Percentiles rank a stretch among this genome's conserved stretches.
Evolutionary conservation across 345 rosid genomes (phyloP).

Genomic region (Aquilaria malaccensis): DNA sequence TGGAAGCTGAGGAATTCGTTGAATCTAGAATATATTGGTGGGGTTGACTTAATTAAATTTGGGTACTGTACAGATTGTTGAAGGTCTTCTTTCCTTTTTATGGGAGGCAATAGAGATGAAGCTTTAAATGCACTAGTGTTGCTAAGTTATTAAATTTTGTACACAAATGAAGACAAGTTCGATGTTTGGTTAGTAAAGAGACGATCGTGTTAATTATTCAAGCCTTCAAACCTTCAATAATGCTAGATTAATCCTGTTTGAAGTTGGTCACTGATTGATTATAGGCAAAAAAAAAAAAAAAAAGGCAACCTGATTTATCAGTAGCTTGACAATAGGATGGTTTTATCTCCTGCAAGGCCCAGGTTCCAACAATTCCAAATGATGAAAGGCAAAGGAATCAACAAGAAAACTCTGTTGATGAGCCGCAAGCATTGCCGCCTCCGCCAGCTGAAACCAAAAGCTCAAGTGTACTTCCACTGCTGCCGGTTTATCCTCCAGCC

Average conservation of each 20-base stretch:
- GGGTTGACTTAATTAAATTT: background rate
- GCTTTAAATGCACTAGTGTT: background rate
- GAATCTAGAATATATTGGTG: background rate
- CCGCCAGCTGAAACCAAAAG: slow-evolving; percentile 23
- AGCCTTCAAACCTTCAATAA: too few species aligned
- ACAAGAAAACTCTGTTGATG: slow-evolving; percentile 30
- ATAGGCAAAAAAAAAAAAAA: too few species aligned
- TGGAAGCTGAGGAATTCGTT: background rate
- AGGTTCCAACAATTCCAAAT: slow-evolving; percentile 55
- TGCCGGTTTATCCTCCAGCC: slow-evolving; percentile 29
- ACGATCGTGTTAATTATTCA: background rate
- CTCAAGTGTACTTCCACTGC: slow-evolving; percentile 20
- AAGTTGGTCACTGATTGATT: too few species aligned
- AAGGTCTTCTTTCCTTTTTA: background rate
- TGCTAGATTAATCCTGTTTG: too few species aligned
- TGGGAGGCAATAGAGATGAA: background rate
- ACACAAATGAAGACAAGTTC: too few species aligned
- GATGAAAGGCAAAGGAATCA: slow-evolving; percentile 35
- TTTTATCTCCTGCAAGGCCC: background rate
- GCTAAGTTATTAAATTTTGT: too few species aligned
- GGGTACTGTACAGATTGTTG: background rate
- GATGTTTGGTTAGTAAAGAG: too few species aligned
- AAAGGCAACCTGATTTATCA: too few species aligned
- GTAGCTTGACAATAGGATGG: too few species aligned
- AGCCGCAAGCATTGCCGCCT: slow-evolving; percentile 18